phyloP scores from a whole-genome alignment of 2,329 filamentous ascomycete genomes.

The Ploettnerulaceae sp. region DNA sequence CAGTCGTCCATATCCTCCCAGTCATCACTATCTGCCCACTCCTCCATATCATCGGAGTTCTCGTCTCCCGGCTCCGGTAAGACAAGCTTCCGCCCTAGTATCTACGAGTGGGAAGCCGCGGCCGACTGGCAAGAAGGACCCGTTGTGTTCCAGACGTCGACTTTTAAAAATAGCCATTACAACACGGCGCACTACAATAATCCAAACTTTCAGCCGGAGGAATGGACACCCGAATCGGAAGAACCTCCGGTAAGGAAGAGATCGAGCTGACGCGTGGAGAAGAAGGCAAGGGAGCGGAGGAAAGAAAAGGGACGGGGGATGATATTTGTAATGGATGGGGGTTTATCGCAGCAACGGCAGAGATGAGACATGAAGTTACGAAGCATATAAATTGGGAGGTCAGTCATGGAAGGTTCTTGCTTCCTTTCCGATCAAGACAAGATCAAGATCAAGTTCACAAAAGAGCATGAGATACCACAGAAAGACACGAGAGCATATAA shows the following conservation, averaged over 20 bases:
- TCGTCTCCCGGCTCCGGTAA: conserved; percentile 21
- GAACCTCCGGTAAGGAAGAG: conserved; percentile 25
- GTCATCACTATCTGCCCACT: conserved; percentile 16
- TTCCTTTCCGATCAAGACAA: no score
- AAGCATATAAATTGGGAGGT: no score
- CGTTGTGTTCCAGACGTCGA: conserved; percentile 42
- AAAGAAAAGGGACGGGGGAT: neutral
- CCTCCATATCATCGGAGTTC: conserved; percentile 17
- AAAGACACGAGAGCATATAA: no score
- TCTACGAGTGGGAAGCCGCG: conserved; percentile 32
- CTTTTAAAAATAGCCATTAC: conserved; percentile 63
- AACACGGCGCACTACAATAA: conserved; percentile 65
- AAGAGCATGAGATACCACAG: no score
- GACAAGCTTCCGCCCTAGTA: conserved; percentile 32
- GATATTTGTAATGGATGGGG: conserved; percentile 4
- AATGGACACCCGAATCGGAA: conserved; percentile 38
- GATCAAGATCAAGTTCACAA: no score
- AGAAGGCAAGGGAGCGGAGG: conserved; percentile 1
- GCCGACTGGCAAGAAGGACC: conserved; percentile 30
- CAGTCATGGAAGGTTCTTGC: no score
- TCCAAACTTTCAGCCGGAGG: conserved; percentile 54
- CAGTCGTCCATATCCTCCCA: conserved; percentile 16
- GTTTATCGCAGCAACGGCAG: neutral
- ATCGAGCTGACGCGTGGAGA: conserved; percentile 18
- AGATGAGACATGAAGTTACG: neutral